Percentiles rank a stretch among this genome's conserved stretches.
phyloP scores from a whole-genome alignment of 2,329 filamentous ascomycete genomes.

The Fonsecaea multimorphosa region DNA sequence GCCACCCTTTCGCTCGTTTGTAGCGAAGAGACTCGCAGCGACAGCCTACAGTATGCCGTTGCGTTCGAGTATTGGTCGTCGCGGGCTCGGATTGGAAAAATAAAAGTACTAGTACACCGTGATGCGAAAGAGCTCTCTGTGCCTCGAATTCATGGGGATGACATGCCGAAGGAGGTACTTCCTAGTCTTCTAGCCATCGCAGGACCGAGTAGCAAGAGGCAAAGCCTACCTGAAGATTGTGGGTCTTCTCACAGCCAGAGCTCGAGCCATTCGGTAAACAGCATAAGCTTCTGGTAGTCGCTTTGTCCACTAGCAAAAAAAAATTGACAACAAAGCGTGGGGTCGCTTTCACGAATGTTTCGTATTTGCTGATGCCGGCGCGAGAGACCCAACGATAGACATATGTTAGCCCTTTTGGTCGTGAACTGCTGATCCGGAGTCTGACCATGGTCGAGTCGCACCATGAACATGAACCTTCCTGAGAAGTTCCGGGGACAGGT shows the following conservation, averaged over 20 bases:
- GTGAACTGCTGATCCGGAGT: not conserved
- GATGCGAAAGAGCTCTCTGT: not conserved
- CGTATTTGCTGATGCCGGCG: not conserved
- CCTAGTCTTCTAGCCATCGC: not conserved
- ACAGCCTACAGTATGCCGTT: not conserved
- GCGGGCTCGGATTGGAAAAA: not conserved
- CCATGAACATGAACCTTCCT: not conserved
- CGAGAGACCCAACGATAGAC: not conserved
- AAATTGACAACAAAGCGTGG: not conserved
- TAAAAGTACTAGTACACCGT: not conserved
- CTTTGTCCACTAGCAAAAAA: not conserved
- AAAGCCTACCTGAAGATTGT: not conserved
- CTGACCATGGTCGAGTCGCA: not conserved
- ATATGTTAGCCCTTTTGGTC: not conserved
- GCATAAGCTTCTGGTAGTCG: not conserved
- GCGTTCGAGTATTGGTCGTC: not conserved
- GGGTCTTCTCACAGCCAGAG: not conserved
- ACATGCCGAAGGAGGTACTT: not conserved
- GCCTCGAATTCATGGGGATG: not conserved
- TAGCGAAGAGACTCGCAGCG: not conserved
- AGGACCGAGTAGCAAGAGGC: not conserved
- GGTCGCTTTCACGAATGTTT: not conserved
- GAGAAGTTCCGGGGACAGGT: not conserved
- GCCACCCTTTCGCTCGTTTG: not conserved
- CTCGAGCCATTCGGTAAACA: not conserved